phyloP scores from a whole-genome alignment of 305 asterid species.

The Fraxinus platypoda region DNA sequence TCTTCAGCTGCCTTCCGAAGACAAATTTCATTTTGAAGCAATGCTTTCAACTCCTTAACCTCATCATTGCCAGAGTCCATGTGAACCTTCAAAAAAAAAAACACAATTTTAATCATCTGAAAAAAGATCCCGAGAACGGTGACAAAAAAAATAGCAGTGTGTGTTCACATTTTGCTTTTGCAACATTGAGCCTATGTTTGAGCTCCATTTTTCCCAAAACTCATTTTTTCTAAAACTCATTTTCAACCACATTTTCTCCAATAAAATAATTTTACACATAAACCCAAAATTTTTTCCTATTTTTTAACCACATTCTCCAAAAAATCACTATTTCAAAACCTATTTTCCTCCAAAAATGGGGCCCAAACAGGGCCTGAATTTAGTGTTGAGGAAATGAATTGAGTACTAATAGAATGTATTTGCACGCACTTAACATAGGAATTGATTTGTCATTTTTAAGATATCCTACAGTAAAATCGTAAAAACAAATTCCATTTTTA shows the following conservation, averaged over 20 bases:
- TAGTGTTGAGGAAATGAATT: background rate
- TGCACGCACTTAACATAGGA: background rate
- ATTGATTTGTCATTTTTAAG: background rate
- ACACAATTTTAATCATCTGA: constrained; percentile 27
- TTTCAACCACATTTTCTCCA: background rate
- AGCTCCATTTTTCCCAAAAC: background rate
- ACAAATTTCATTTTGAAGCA: constrained; percentile 69
- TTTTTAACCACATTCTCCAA: background rate
- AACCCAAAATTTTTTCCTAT: background rate
- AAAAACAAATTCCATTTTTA: background rate
- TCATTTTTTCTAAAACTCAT: background rate
- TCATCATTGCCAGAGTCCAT: constrained; percentile 46
- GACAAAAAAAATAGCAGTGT: constrained; percentile 8
- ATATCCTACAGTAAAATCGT: background rate
- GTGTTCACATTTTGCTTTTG: constrained; percentile 6
- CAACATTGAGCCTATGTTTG: background rate
- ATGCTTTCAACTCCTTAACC: constrained; percentile 56
- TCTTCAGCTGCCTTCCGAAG: constrained; percentile 78
- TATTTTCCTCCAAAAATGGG: background rate
- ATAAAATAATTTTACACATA: background rate
- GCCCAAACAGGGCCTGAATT: background rate
- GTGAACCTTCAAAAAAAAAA: constrained; percentile 36
- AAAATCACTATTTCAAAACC: background rate
- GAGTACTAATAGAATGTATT: constrained; percentile 1
- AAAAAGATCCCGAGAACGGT: constrained; percentile 14